Base-by-base conservation (phyloP, 345 rosid species). In the Euclidium syriacum region DNA sequence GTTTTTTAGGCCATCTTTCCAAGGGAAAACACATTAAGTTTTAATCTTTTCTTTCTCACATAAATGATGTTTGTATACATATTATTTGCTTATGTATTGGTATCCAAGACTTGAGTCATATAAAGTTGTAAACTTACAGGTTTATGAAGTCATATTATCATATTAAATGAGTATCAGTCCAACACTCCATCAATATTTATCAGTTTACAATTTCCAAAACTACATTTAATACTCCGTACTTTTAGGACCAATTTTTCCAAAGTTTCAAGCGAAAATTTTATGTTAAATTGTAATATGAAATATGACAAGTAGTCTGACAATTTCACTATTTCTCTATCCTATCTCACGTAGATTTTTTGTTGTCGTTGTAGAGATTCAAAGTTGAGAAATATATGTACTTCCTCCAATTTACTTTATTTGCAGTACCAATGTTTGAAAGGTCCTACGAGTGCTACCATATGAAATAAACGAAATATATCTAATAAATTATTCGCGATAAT, bases 121-220 rank as follows among this genome's bases (percentile, higher is more conserved):
- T n/a, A n/a, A n/a, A n/a, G n/a, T n/a, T n/a, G n/a, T n/a, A 7
- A 27, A 54, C 43, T 53, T 67, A 22, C 23, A 67, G 11, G 10
- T 36, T 27, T 20, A 6, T 58, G 64, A 67, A 30, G 24, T 30
- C 7, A 9, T n/a, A n/a, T n/a, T n/a, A 7, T 65, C 38, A 66
- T 30, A 52, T 55, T 43, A 39, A 66, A 47, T 56, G 40, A 47
- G 50, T 3, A 40, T 32, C 38, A 52, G 54, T 41, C 61, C 33
- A 46, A 40, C 29, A 58, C 60, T 58, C 29, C 38, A 49, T 38
- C 58, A 49, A 23, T 40, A 38, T 48, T 23, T 17, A 51, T 52
- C 50, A 53, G 57, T 38, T 19, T 70, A 34, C 50, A 46, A 62
- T 53, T 70, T 70, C 74, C 74, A 44, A 70, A 34, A 70, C 58